Evolutionary conservation across 345 rosid genomes (phyloP), one percentile per base, ranked within the genome.

Genomic region (Eucalyptus tenuipes): DNA sequence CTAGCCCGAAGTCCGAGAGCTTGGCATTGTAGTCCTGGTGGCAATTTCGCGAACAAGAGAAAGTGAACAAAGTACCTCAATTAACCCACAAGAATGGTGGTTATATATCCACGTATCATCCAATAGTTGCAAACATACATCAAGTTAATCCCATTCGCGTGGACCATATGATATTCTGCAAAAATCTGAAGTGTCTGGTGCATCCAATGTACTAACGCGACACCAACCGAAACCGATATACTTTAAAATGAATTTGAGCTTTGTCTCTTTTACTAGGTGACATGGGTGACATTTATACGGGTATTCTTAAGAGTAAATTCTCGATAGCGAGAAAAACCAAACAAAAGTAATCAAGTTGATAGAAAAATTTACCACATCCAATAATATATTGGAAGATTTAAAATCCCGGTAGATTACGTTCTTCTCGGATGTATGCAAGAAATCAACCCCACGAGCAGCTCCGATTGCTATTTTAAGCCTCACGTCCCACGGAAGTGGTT

Each of bases 1-100:
- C 99, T 44, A 97, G 88, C 49, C 99, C 99, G 57, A 97, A 97
- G 87, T 96, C 99, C 1, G 99, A 97, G 37, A 97, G 97, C 88
- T 96, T 97, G 25, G 99, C 95, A 81, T 94, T 87, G 79, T 87
- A 96, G n/a, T 81, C 92, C 99, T 97, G 91, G 4, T 45, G 55
- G 24, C 42, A 50, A 86, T 86, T 49, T 18, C 45, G 37, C 66
- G 37, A 52, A 49, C 61, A 5, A 31, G 53, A 18, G 45, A 8
- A 18, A 86, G 45, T 50, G 57, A 52, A 86, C 27, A 31, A 3
- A 85, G 29, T 75, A 40, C 18, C 75, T 9, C 40, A 37, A 31
- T 29, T 7, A 42, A 45, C 10, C 44, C 68, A 24, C 61, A 55
- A 55, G 61, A 55, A 55, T 55, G 61, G 61, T 55, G 13, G 61